Conservation (phyloP, 495 filamentous ascomycete genomes). For the Penicillium egyptiacum region DNA sequence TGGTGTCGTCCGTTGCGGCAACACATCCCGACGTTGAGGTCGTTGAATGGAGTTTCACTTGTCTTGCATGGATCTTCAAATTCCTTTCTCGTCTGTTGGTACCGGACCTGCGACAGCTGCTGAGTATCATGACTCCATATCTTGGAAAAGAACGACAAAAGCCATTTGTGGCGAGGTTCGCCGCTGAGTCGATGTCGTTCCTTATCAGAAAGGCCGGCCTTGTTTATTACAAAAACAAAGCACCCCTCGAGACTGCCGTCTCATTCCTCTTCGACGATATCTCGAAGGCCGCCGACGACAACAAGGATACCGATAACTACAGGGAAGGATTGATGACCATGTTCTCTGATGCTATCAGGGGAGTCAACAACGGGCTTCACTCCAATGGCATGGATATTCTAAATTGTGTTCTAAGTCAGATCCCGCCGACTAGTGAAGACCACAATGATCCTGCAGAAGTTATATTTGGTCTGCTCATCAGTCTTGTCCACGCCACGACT, state of each 20-base stretch:
- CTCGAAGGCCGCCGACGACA: constrained; percentile 48
- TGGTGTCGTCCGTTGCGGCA: constrained; percentile 65
- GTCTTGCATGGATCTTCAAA: constrained; percentile 94
- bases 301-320: constrained; percentile 56
- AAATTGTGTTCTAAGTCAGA: constrained; percentile 54
- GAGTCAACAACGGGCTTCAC: constrained; percentile 74
- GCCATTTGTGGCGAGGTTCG: constrained; percentile 81
- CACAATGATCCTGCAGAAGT: constrained; percentile 55
- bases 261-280: constrained; percentile 69
- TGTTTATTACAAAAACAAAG: constrained; percentile 66
- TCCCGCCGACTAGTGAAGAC: constrained; percentile 52
- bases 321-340: constrained; percentile 86
- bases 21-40: constrained; percentile 69
- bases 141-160: constrained; percentile 82
- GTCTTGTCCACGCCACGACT: constrained; percentile 77
- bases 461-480: constrained; percentile 70
- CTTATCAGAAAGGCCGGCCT: constrained; percentile 83
- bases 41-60: constrained; percentile 95
- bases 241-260: constrained; percentile 65
- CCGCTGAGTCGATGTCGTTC: constrained; percentile 93
- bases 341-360: constrained; percentile 84
- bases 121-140: constrained; percentile 77
- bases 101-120: constrained; percentile 79
- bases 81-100: constrained; percentile 85
- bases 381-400: constrained; percentile 76